phyloP scores from a whole-genome alignment of 805 yeast species.

The Suhomyces pyralidae region DNA sequence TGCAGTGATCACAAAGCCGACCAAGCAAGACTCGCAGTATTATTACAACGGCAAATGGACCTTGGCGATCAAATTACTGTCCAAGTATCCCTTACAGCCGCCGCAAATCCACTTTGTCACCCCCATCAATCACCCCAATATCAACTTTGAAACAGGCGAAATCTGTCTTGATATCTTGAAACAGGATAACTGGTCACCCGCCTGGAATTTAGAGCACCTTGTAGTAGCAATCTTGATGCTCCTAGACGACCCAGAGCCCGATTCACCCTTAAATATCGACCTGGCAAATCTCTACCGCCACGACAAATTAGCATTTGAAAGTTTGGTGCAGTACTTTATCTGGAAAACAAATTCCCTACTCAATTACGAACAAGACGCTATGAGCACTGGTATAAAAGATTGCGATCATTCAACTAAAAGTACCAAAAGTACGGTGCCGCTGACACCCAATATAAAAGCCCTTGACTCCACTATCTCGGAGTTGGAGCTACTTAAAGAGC shows the following conservation, averaged over 20 bases:
- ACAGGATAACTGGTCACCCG: slow-evolving; percentile 64
- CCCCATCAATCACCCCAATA: slow-evolving; percentile 42
- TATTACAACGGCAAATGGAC: slow-evolving; percentile 50
- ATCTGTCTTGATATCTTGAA: slow-evolving; percentile 68
- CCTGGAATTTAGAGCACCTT: slow-evolving; percentile 59
- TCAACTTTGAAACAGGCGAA: slow-evolving; percentile 51
- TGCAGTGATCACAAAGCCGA: slow-evolving; percentile 50
- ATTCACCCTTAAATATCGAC: slow-evolving; percentile 69
- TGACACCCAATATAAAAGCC: not conserved
- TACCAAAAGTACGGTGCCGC: not conserved
- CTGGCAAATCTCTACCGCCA: slow-evolving; percentile 56
- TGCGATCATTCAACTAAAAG: not conserved
- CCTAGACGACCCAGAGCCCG: slow-evolving; percentile 64
- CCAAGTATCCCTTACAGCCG: slow-evolving; percentile 55
- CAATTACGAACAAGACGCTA: not conserved
- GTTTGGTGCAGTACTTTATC: slow-evolving; percentile 38
- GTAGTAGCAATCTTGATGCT: slow-evolving; percentile 57
- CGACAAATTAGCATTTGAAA: slow-evolving; percentile 38
- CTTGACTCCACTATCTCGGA: slow-evolving; percentile 4
- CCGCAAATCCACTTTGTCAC: slow-evolving; percentile 51
- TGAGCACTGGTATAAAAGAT: slow-evolving; percentile 2
- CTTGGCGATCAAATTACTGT: slow-evolving; percentile 44
- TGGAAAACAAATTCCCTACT: slow-evolving; percentile 37
- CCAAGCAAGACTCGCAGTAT: slow-evolving; percentile 44
- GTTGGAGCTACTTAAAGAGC: slow-evolving; percentile 3